These are phyloP conservation scores for Lyophyllum shimeji DNA, from an alignment of 768 basidiomycete species.

Conservation along the genomic window DNA sequence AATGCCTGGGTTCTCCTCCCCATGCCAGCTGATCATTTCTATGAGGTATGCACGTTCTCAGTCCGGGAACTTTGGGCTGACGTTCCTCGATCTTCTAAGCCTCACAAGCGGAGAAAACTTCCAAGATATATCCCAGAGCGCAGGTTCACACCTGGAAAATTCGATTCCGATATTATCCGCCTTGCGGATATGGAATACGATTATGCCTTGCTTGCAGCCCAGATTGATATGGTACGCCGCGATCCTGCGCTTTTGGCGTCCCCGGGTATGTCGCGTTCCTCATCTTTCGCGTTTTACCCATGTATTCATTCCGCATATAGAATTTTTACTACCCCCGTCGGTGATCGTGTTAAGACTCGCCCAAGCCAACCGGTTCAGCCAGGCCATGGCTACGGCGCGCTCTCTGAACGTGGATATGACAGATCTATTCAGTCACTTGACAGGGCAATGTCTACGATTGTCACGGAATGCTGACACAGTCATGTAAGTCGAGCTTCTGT, in stretches of 20 bases:
- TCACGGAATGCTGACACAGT: constrained; percentile 59
- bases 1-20: constrained; percentile 84
- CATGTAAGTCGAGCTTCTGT: constrained; percentile 42
- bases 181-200: constrained; percentile 79
- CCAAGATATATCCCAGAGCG: constrained; percentile 78
- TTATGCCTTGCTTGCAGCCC: constrained; percentile 73
- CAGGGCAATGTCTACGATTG: constrained; percentile 76
- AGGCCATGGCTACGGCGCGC: constrained; percentile 75
- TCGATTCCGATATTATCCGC: constrained; percentile 76
- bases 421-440: constrained; percentile 76
- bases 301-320: constrained; percentile 29
- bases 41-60: constrained; percentile 43
- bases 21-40: constrained; percentile 42
- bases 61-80: constrained; percentile 11
- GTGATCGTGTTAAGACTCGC: constrained; percentile 78
- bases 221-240: constrained; percentile 68
- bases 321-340: constrained; percentile 52
- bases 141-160: constrained; percentile 59
- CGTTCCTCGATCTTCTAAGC: constrained; percentile 34
- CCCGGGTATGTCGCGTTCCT: constrained; percentile 51
- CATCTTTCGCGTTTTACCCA: background rate
- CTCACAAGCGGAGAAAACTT: constrained; percentile 70
- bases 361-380: constrained; percentile 75
- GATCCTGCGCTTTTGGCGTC: constrained; percentile 63
- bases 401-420: constrained; percentile 84